Base-by-base conservation (phyloP, 495 filamentous ascomycete genomes). In the Hypoxylon subgilvum region DNA sequence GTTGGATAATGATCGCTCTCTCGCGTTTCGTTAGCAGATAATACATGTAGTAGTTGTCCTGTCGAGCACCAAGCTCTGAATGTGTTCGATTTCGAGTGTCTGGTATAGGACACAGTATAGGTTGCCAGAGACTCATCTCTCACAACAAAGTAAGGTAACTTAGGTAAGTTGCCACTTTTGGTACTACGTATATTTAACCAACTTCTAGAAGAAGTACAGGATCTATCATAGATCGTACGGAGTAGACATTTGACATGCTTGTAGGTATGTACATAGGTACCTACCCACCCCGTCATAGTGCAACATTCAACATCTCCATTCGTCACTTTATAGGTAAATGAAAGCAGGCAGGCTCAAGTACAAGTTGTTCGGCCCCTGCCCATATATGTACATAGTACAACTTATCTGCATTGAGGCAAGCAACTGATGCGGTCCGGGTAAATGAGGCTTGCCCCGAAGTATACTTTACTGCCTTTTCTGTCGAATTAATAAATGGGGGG, bases 1-100 rank as follows among this genome's bases (percentile, higher is more conserved):
- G 47, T 58, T 17, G 3, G 49, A 38, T 45, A 49, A 63, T 50
- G 44, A 50, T 38, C 53, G 40, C 52, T 52, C 46, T 61, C 58
- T 50, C 34, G 12, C 34, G 51, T 45, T 41, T 61, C 45, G 36
- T 55, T 39, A 61, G 43, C 36, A 53, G 38, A 34, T 23, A 51
- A 36, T 38, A 35, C 25, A n/a, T n/a, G n/a, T n/a, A n/a, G n/a
- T n/a, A n/a, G n/a, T n/a, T 42, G 31, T 39, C 40, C 51, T 48
- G 36, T 48, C 39, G 34, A 42, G 23, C 41, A 31, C 48, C 27
- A 28, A 19, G 39, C 39, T 31, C 45, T 32, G 38, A 25, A 31
- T 34, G 31, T 49, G 17, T 27, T 40, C n/a, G n/a, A n/a, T n/a
- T n/a, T n/a, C n/a, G n/a, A n/a, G n/a, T n/a, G n/a, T n/a, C n/a